Base-by-base conservation (phyloP, 2,329 filamentous ascomycete genomes). In the Coniochaeta sp. region DNA sequence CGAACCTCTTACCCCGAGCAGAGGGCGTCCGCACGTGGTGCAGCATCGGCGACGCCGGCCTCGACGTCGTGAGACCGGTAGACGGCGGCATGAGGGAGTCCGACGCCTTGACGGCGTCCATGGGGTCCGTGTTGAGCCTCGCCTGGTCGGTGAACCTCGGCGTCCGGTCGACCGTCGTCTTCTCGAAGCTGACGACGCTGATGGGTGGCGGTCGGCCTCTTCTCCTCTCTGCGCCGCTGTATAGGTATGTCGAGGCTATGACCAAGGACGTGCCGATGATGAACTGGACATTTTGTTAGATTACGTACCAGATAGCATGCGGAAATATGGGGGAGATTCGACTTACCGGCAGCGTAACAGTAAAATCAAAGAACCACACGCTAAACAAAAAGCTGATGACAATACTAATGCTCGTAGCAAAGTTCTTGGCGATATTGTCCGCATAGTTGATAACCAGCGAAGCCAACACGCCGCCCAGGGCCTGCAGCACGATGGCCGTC, bases 341-440 rank as follows among this genome's bases (percentile, higher is more conserved):
- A 76, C 87, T 72, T 79, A 95, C 90, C 57, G 83, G 81, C 24
- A 76, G 62, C 1, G 86, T 88, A 40, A 94, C 79, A 47, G 82
- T 70, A 58, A 95, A 89, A 48, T 91, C 79, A 65, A 97, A 96
- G 58, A 96, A 86, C 69, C 83, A 85, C 1, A 95, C 79, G 63
- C 91, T 96, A 50, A 89, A 88, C 13, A 96, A 58, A 57, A 91
- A 91, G 65, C 89, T 95, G 48, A 96, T 72, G 52, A 96, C 75
- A 55, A 97, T 95, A 63, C 90, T 96, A 56, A 95, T 89, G 61
- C 89, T 94, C 5, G 91, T 92, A 4, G 92, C 91, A 69, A 95
- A 91, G 65, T 94, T 96, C 75, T 95, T 95, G 53, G 89, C 86
- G 64, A 95, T 95, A 63, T 94, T 95, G 71, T 94, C 87, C 5